Base-by-base conservation (phyloP, 2,329 filamentous ascomycete species). In the Hymenoscyphus infarciens region DNA sequence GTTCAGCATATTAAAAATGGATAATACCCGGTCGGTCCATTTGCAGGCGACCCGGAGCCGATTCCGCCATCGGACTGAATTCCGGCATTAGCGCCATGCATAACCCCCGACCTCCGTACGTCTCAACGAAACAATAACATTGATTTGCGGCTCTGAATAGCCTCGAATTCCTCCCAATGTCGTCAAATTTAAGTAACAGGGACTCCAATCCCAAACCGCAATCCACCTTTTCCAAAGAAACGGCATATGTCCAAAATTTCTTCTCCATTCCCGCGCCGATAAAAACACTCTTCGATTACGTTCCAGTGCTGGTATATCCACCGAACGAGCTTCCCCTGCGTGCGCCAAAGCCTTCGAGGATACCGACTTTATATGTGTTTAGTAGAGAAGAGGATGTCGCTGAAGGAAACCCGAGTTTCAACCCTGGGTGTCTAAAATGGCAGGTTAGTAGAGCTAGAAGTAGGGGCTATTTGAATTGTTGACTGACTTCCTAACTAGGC, bases 391-490 rank as follows among this genome's bases (percentile, higher is more conserved):
- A 82, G n/a, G 88, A 86, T 70, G 89, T 87, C 38, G 75, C 76
- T 61, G 73, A 73, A 45, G 87, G 86, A 4, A 77, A 80, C 33
- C 90, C 92, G 29, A 96, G 91, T 67, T 96, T 89, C 78, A 98
- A 98, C 74, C 95, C 95, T 11, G 86, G 87, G 63, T 99, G 95
- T 79, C 81, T 98, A 72, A 97, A 94, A 80, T 98, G 92, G 92
- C 95, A 98, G 90, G 92, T 94, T 71, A 69, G 85, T 49, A 13
- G 29, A 29, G 57, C 39, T 49, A 15, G 45, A 53, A 29, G 27
- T 15, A 59, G 11, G 27, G 42, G 25, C 16, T 22, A 38, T 5
- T 11, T 49, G 27, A n/a, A 45, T 29, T 33, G n/a, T 58, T 69
- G 38, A 65, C 62, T 33, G 52, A 57, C 62, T 59, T 58, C 52